These are phyloP conservation scores for Arabidopsis suecica DNA, from an alignment of 345 rosid species.

Conservation along the genomic window DNA sequence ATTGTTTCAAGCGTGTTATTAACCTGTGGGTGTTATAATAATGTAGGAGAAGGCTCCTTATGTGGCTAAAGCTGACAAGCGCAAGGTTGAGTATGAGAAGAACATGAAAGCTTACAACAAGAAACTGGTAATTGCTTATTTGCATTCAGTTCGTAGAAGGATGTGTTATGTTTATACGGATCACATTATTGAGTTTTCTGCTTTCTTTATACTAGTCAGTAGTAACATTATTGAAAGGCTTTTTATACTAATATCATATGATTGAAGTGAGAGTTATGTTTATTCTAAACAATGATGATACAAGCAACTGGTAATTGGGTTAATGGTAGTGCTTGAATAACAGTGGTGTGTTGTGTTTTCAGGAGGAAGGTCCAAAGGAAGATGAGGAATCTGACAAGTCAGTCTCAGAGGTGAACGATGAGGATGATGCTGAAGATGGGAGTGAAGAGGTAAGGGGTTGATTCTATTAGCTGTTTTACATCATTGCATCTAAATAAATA, in stretches of 20 bases:
- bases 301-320: not conserved
- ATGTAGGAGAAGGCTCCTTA: slow-evolving; percentile 86
- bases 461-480: not conserved
- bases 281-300: not conserved
- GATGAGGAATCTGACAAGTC: slow-evolving; percentile 97
- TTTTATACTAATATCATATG: too few relatives aligned
- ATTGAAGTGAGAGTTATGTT: not conserved
- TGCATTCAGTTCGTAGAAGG: not conserved
- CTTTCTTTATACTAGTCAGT: too few relatives aligned
- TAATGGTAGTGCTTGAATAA: not conserved
- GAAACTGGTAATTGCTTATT: slow-evolving; percentile 55
- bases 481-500: not conserved
- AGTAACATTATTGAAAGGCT: too few relatives aligned
- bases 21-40: not conserved
- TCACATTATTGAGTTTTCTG: not conserved
- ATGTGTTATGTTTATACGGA: not conserved
- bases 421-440: slow-evolving; percentile 80
- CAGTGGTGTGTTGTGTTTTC: slow-evolving; percentile 4
- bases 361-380: slow-evolving; percentile 82
- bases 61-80: slow-evolving; percentile 76
- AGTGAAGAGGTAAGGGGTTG: slow-evolving; percentile 65
- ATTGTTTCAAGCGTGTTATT: not conserved
- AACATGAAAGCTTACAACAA: slow-evolving; percentile 87
- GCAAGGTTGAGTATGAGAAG: slow-evolving; percentile 93
- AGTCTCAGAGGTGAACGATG: slow-evolving; percentile 87